A percentile compares a stretch with the other conserved stretches of the same genome.
These are phyloP conservation scores for Rehmannia glutinosa DNA, from an alignment of 257 asterid genomes.

Conservation along the genomic window DNA sequence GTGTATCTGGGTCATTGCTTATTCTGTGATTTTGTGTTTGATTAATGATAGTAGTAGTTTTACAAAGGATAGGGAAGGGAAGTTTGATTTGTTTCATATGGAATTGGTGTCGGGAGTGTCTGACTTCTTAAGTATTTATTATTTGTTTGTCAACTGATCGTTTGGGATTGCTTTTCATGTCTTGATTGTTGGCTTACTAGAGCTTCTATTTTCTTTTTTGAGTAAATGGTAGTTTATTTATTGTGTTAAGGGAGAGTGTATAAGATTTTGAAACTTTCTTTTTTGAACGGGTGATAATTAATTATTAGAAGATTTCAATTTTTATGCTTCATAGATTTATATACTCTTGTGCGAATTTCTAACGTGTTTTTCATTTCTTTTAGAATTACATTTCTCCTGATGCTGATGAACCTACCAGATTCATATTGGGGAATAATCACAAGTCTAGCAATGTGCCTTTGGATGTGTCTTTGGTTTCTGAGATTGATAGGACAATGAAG, in stretches of 20 bases:
- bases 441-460: slow-evolving; percentile 35
- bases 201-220: not conserved
- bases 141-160: not conserved
- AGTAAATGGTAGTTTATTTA: not conserved
- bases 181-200: not conserved
- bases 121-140: not conserved
- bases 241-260: not conserved
- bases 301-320: not conserved
- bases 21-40: not conserved
- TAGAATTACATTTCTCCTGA: slow-evolving; percentile 66
- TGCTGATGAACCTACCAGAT: slow-evolving; percentile 59
- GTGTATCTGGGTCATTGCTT: not conserved
- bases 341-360: not conserved
- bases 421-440: slow-evolving; percentile 50
- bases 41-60: not conserved
- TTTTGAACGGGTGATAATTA: not conserved
- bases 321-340: not conserved
- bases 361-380: not conserved
- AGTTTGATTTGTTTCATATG: not conserved
- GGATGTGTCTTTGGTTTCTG: slow-evolving; percentile 51
- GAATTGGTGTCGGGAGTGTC: not conserved
- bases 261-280: not conserved
- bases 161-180: not conserved
- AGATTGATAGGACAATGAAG: slow-evolving; percentile 78
- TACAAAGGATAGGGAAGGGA: not conserved